Conservation (phyloP, 192 early-diverging fungal genomes). For the Martensiomyces pterosporus region DNA sequence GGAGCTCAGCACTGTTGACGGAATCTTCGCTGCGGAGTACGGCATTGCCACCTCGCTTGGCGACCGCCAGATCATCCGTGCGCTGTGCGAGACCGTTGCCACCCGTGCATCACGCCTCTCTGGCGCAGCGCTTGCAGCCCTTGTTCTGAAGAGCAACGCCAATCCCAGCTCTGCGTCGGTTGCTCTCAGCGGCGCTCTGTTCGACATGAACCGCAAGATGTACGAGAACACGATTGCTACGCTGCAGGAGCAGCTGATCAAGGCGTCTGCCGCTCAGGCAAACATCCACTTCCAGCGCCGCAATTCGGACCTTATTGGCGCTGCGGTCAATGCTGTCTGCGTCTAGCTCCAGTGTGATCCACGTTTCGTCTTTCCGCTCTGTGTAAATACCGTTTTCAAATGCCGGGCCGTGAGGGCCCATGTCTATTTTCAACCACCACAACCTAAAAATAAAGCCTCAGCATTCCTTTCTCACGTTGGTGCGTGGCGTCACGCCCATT, state of each 20-base stretch:
- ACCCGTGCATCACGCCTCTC: conserved; percentile 73
- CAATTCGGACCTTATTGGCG: conserved; percentile 21
- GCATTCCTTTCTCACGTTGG: no score
- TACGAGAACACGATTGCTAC: conserved; percentile 7
- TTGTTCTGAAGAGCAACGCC: conserved; percentile 12
- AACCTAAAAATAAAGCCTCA: not conserved
- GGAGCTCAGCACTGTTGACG: conserved; percentile 55
- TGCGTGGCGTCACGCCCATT: not conserved
- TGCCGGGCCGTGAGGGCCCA: not conserved
- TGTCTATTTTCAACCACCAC: not conserved
- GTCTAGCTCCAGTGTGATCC: conserved; percentile 1
- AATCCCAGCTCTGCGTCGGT: conserved; percentile 3
- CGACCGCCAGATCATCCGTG: conserved; percentile 77
- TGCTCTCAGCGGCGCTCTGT: conserved; percentile 20
- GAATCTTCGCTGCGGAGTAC: conserved; percentile 71
- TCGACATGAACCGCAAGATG: conserved; percentile 23
- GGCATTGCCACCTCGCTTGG: conserved; percentile 54
- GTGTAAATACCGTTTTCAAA: not conserved
- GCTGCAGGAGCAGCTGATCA: conserved; percentile 6
- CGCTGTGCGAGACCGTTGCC: conserved; percentile 79
- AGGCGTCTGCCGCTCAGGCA: not conserved
- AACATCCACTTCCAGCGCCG: conserved; percentile 14
- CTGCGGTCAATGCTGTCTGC: conserved; percentile 30
- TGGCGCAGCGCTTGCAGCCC: conserved; percentile 59
- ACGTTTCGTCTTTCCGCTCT: not conserved